phyloP scores from a whole-genome alignment of 192 early-diverging fungal species.

The Umbelopsis sp. region DNA sequence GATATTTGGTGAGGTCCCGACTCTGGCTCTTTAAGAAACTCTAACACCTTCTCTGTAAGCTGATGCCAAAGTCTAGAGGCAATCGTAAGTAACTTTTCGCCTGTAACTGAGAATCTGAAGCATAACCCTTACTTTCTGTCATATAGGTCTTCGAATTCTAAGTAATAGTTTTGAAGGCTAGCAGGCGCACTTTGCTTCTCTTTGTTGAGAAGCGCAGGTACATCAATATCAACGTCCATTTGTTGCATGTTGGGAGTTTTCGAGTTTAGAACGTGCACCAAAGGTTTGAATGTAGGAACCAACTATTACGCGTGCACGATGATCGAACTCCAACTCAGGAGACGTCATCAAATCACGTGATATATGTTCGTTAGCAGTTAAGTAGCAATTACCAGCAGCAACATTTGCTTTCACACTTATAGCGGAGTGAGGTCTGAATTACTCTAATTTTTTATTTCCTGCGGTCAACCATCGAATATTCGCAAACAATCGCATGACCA shows the following conservation, averaged over 20 bases:
- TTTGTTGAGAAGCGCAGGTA: slow-evolving; percentile 70
- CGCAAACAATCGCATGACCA: too few relatives aligned
- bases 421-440: too few relatives aligned
- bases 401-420: too few relatives aligned
- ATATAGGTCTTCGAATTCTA: slow-evolving; percentile 89
- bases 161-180: slow-evolving; percentile 76
- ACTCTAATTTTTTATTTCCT: too few relatives aligned
- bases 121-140: slow-evolving; percentile 81
- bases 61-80: slow-evolving; percentile 93
- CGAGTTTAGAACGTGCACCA: not conserved
- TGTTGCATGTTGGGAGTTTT: slow-evolving; percentile 25
- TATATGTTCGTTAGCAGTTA: not conserved
- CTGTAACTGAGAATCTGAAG: not conserved
- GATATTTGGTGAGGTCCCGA: slow-evolving; percentile 78
- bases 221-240: slow-evolving; percentile 81
- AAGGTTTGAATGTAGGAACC: not conserved
- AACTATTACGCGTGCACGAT: slow-evolving; percentile 17
- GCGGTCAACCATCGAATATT: too few relatives aligned
- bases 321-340: not conserved
- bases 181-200: slow-evolving; percentile 68
- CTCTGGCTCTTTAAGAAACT: slow-evolving; percentile 77
- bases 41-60: slow-evolving; percentile 79
- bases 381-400: too few relatives aligned
- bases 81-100: not conserved
- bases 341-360: slow-evolving; percentile 1